These are phyloP conservation scores for Ophiocordyceps camponoti-saundersi DNA, from an alignment of 2,329 filamentous ascomycete species.

Conservation along the genomic window DNA sequence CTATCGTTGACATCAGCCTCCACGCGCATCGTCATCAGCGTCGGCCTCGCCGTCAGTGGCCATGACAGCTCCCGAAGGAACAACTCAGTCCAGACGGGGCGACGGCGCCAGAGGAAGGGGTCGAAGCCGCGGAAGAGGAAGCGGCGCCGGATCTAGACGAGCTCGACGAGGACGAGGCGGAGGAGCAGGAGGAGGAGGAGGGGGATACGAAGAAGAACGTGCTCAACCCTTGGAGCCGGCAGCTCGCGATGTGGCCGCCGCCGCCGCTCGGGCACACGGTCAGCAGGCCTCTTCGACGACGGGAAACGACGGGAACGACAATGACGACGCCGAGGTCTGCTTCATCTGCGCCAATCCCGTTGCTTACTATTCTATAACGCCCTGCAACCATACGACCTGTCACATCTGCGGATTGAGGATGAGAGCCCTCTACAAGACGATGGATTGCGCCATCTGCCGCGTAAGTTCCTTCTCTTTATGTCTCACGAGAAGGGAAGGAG, in stretches of 20 bases:
- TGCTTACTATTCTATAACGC: slow-evolving; percentile 72
- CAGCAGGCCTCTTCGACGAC: slow-evolving; percentile 3
- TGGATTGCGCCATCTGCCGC: slow-evolving; percentile 90
- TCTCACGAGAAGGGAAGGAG: too few relatives aligned
- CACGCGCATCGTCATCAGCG: not conserved
- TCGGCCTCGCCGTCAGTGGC: not conserved
- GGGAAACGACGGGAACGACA: slow-evolving; percentile 19
- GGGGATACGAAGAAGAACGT: slow-evolving; percentile 3
- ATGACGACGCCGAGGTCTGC: slow-evolving; percentile 67
- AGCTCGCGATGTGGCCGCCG: slow-evolving; percentile 13
- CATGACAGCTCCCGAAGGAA: slow-evolving; percentile 7
- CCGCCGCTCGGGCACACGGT: slow-evolving; percentile 10
- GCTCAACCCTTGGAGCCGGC: slow-evolving; percentile 10
- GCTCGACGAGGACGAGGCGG: not conserved
- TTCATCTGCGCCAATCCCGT: slow-evolving; percentile 94
- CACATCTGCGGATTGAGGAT: slow-evolving; percentile 88
- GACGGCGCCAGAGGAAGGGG: slow-evolving; percentile 20
- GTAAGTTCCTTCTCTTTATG: slow-evolving; percentile 29
- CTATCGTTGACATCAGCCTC: too few relatives aligned
- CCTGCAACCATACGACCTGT: slow-evolving; percentile 92
- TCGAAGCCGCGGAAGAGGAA: slow-evolving; percentile 18
- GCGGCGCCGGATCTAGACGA: not conserved
- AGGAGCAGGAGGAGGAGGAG: not conserved
- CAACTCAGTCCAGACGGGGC: slow-evolving; percentile 9
- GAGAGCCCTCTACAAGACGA: slow-evolving; percentile 88